Evolutionary conservation across 495 filamentous ascomycete genomes (phyloP), one percentile per base, ranked within the genome.

Genomic region (Elaphomyces granulatus): DNA sequence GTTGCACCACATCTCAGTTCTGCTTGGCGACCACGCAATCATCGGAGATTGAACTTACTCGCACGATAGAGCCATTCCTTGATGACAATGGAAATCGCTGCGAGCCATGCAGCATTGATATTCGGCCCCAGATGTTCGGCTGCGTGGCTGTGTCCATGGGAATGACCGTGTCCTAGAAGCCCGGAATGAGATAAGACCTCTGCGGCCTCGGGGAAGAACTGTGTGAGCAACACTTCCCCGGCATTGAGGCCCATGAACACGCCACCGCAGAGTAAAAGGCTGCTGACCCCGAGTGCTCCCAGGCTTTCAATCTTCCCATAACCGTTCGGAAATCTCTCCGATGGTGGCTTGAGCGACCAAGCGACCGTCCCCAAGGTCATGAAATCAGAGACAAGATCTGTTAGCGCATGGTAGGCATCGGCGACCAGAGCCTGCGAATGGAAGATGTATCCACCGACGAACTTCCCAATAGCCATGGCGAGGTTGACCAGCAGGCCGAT

Each of bases 261-360:
- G 17, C 90, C 90, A 33, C 92, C 90, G 38, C 74, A 73, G 12
- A 96, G 71, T 47, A 98, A 66, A 52, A 98, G 75, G 33, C 83
- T 78, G 42, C 85, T 93, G 15, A 98, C 90, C 10, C 90, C 92
- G 48, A 98, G 56, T 10, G 85, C 86, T 9, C 90, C 90, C 56
- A 98, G 64, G 49, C 84, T 90, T 64, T 98, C 90, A n/a, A 98
- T 71, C 64, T 98, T 98, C 43, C 90, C 90, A 51, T 92, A 98
- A 3, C 90, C 90, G 50, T 73, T 70, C 12, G 90, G 90, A 56
- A 94, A 96, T 23, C 71, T 67, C 21, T 76, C 70, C 10, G 81
- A 83, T 1, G 90, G 87, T 16, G 81, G 78, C 45, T 78, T 81
- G 23, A 95, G 58, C 26, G 85, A 87, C 78, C 83, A 93, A 1